Conservation (phyloP, 192 early-diverging fungal genomes). For the Podila minutissima region DNA sequence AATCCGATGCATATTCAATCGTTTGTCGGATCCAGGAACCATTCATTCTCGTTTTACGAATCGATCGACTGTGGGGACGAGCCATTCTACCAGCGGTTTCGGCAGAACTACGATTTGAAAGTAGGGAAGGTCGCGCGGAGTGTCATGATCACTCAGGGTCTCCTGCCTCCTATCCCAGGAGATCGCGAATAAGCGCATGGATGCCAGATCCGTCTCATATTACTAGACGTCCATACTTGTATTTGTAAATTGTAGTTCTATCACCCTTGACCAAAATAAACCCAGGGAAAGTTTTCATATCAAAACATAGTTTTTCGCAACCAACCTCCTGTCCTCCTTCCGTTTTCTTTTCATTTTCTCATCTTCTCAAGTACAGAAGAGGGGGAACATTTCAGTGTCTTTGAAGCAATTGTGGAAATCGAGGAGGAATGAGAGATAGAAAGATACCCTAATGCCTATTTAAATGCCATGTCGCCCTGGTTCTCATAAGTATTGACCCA, state of each 20-base stretch:
- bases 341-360: background rate
- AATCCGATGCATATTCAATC: background rate
- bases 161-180: constrained; percentile 3
- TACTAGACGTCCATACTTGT: too few species aligned
- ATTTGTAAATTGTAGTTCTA: too few species aligned
- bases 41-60: background rate
- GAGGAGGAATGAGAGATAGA: too few species aligned
- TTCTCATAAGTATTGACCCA: too few species aligned
- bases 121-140: background rate
- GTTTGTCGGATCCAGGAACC: constrained; percentile 11
- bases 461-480: too few species aligned
- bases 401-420: too few species aligned
- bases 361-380: background rate
- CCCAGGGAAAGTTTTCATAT: too few species aligned
- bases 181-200: too few species aligned
- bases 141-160: background rate
- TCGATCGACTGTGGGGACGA: background rate
- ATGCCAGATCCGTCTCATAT: too few species aligned
- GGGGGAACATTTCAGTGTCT: background rate
- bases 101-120: background rate
- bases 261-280: too few species aligned
- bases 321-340: constrained; percentile 2
- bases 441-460: too few species aligned
- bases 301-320: background rate
- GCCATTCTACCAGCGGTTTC: constrained; percentile 1